A percentile compares a stretch with the other conserved stretches of the same genome.
phyloP scores from a whole-genome alignment of 1,139 yeast species.

The Hyphopichia khmerensis region DNA sequence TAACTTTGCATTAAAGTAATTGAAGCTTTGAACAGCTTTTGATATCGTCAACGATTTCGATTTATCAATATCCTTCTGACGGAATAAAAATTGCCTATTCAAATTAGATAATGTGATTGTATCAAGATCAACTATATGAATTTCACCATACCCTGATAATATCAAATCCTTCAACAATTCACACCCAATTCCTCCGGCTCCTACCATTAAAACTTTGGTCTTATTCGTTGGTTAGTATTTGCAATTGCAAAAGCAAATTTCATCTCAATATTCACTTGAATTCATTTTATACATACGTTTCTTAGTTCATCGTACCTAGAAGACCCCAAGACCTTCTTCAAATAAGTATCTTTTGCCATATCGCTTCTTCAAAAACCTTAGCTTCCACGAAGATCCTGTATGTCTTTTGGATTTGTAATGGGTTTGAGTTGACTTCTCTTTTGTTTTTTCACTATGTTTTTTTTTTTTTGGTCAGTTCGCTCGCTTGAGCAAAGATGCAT shows the following conservation, averaged over 20 bases:
- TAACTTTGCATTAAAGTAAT: slow-evolving; percentile 63
- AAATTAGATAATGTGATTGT: slow-evolving; percentile 90
- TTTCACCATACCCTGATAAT: slow-evolving; percentile 81
- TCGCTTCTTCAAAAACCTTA: too few relatives aligned
- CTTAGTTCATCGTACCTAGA: slow-evolving; percentile 31
- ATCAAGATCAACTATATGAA: slow-evolving; percentile 90
- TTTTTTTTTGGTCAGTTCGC: background rate
- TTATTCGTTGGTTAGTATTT: slow-evolving; percentile 2
- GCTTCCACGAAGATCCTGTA: too few relatives aligned
- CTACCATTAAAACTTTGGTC: slow-evolving; percentile 80
- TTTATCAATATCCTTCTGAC: slow-evolving; percentile 82
- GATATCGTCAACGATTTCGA: slow-evolving; percentile 84
- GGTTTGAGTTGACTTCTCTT: background rate
- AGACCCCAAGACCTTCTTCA: slow-evolving; percentile 45
- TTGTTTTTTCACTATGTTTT: background rate
- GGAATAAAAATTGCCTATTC: slow-evolving; percentile 88
- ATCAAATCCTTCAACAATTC: slow-evolving; percentile 86
- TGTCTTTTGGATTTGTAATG: background rate
- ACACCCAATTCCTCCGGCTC: slow-evolving; percentile 99
- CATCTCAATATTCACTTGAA: too few relatives aligned
- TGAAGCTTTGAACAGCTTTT: slow-evolving; percentile 76
- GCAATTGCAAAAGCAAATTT: background rate
- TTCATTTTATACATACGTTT: slow-evolving; percentile 7
- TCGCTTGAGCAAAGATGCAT: background rate
- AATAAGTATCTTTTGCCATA: slow-evolving; percentile 44